Conservation (phyloP, 306 rosid species). For the Corylus avellana region DNA sequence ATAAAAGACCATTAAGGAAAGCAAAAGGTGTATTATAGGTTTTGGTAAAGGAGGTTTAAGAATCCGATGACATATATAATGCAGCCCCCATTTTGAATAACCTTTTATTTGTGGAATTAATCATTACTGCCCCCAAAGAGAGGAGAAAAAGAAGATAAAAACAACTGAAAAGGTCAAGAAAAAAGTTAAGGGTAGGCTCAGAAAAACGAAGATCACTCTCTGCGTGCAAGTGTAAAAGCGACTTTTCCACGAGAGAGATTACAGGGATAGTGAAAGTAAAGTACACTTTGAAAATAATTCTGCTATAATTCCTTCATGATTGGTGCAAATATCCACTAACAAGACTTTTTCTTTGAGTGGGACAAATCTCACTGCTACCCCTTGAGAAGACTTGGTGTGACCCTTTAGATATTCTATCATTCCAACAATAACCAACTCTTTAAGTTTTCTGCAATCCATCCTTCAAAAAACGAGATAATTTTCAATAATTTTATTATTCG, state of each 20-base stretch:
- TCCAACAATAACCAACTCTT: not conserved
- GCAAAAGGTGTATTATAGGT: conserved; percentile 32
- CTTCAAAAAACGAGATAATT: not conserved
- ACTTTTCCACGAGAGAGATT: conserved; percentile 25
- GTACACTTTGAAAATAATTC: conserved; percentile 25
- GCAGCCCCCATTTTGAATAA: conserved; percentile 28
- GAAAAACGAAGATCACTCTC: conserved; percentile 19
- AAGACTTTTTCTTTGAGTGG: conserved; percentile 14
- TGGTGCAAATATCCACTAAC: conserved; percentile 34
- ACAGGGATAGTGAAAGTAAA: conserved; percentile 7
- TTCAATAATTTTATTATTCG: too few relatives aligned
- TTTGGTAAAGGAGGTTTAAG: conserved; percentile 3
- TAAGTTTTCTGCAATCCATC: not conserved
- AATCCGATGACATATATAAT: conserved; percentile 27
- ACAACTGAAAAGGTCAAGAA: not conserved
- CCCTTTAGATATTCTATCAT: conserved; percentile 25
- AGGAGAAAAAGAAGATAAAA: not conserved
- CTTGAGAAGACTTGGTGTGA: not conserved
- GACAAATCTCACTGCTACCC: too few relatives aligned
- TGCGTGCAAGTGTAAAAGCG: conserved; percentile 25
- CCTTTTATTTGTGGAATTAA: conserved; percentile 40
- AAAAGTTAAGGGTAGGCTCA: conserved; percentile 23
- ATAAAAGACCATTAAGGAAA: not conserved
- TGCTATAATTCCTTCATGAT: conserved; percentile 41
- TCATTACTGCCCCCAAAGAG: conserved; percentile 35